Evolutionary conservation across 2,329 filamentous ascomycete species (phyloP).

Genomic region (Pseudocercospora eumusae): DNA sequence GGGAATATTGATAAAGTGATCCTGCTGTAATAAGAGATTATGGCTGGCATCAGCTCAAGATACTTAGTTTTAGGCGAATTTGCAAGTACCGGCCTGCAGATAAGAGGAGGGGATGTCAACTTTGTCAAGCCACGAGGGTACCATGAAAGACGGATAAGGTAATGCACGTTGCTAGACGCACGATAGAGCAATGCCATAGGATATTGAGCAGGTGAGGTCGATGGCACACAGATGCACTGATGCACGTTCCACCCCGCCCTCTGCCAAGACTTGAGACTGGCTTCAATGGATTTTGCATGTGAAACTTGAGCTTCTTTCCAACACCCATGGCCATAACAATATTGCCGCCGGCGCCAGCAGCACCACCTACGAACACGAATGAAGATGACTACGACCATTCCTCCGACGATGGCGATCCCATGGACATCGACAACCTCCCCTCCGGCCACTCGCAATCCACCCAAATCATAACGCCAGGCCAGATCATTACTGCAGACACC

Average conservation of each 20-base stretch:
- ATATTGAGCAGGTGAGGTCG: no score
- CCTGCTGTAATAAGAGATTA: background rate
- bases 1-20: background rate
- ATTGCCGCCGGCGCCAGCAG: slow-evolving; percentile 52
- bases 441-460: slow-evolving; percentile 46
- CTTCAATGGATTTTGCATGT: background rate
- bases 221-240: no score
- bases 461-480: slow-evolving; percentile 81
- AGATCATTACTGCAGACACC: slow-evolving; percentile 83
- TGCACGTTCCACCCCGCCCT: no score
- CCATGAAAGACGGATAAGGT: background rate
- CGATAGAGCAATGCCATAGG: background rate
- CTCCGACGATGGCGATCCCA: slow-evolving; percentile 34
- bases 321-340: slow-evolving; percentile 62
- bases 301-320: background rate
- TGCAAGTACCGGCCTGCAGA: background rate
- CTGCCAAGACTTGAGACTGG: no score
- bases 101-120: slow-evolving; percentile 1
- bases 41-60: background rate
- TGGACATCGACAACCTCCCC: slow-evolving; percentile 53
- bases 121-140: background rate
- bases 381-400: slow-evolving; percentile 36
- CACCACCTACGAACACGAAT: slow-evolving; percentile 29
- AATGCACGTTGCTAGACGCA: background rate
- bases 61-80: background rate